Evolutionary conservation across 2,329 filamentous ascomycete genomes (phyloP).

Genomic region (Aspergillus neoniger): DNA sequence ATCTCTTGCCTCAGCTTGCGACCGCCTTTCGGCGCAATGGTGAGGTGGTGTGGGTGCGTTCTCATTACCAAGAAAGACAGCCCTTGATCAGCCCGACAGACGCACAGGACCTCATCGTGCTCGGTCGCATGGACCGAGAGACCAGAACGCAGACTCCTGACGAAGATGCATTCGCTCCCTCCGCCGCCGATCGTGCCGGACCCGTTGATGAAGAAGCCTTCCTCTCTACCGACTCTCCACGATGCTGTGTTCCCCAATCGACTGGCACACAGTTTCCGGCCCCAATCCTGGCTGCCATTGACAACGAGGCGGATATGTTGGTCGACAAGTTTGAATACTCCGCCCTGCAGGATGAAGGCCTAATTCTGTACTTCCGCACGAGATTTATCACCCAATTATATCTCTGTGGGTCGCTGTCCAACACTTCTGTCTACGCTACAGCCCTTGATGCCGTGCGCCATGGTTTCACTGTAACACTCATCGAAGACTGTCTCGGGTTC

Average conservation of each 20-base stretch:
- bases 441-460: conserved; percentile 86
- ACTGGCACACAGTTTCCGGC: conserved; percentile 54
- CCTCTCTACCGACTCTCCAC: conserved; percentile 35
- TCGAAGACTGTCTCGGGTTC: conserved; percentile 88
- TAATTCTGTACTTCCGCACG: conserved; percentile 78
- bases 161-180: conserved; percentile 19
- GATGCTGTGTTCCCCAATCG: conserved; percentile 44
- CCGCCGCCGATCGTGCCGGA: background rate
- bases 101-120: conserved; percentile 49
- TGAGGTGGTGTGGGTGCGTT: conserved; percentile 82
- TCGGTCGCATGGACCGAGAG: conserved; percentile 40
- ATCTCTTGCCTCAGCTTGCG: conserved; percentile 66
- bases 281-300: conserved; percentile 52
- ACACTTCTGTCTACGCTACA: conserved; percentile 87
- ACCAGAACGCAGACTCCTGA: conserved; percentile 15
- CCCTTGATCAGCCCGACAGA: conserved; percentile 53
- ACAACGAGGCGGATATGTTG: conserved; percentile 54
- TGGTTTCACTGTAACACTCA: conserved; percentile 80
- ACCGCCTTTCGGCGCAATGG: conserved; percentile 71
- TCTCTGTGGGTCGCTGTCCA: conserved; percentile 82
- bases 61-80: conserved; percentile 67
- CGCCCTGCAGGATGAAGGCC: conserved; percentile 72
- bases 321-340: conserved; percentile 81
- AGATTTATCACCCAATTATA: conserved; percentile 86
- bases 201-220: conserved; percentile 47